Evolutionary conservation across 2,329 filamentous ascomycete genomes (phyloP).

Genomic region (Cytospora leucostoma): DNA sequence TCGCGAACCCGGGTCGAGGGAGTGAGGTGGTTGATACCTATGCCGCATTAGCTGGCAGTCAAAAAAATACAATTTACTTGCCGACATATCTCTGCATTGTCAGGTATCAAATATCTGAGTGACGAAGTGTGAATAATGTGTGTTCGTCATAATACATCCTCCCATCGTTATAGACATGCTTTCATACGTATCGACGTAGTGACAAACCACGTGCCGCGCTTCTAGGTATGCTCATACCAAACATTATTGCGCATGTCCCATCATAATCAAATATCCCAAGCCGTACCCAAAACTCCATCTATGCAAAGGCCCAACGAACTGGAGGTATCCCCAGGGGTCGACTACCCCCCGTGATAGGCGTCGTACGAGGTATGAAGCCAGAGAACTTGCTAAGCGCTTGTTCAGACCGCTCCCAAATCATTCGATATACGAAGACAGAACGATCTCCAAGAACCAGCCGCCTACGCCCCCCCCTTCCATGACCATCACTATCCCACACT

Average conservation of each 20-base stretch:
- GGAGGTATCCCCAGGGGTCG: no score
- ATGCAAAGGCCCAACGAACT: not conserved
- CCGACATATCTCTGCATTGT: not conserved
- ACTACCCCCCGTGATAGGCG: no score
- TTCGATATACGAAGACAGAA: no score
- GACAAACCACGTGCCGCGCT: not conserved
- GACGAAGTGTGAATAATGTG: not conserved
- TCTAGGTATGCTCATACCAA: not conserved
- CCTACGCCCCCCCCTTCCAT: no score
- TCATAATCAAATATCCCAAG: not conserved
- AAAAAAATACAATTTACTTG: not conserved
- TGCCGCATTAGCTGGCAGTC: not conserved
- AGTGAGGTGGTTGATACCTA: not conserved
- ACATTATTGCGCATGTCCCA: not conserved
- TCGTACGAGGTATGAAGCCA: no score
- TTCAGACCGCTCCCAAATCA: no score
- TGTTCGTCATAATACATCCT: not conserved
- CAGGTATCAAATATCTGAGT: not conserved
- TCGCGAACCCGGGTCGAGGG: not conserved
- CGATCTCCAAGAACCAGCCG: no score
- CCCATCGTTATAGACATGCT: not conserved
- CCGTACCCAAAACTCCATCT: not conserved
- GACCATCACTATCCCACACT: not conserved
- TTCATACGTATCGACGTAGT: not conserved
- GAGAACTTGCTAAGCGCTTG: no score